These are phyloP conservation scores for Fusarium sp. DNA, from an alignment of 2,329 filamentous ascomycete species.

Conservation along the genomic window DNA sequence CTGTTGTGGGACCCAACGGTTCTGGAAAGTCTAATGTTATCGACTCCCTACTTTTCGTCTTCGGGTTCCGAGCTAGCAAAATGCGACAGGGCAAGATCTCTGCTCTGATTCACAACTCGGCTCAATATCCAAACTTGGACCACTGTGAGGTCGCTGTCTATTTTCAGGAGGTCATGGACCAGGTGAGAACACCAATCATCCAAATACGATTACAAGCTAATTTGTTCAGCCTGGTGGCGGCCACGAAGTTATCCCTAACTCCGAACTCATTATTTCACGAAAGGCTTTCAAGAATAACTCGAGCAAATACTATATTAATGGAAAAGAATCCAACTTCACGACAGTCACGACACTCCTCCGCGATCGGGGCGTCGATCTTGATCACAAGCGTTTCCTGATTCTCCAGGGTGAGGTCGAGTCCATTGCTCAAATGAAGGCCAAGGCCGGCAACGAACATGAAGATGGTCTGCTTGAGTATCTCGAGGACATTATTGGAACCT, in stretches of 20 bases:
- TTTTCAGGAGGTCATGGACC: slow-evolving; percentile 94
- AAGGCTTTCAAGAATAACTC: slow-evolving; percentile 97
- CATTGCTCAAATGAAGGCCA: slow-evolving; percentile 99
- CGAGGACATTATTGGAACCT: slow-evolving; percentile 98
- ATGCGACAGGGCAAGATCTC: slow-evolving; percentile 99
- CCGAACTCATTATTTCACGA: slow-evolving; percentile 87
- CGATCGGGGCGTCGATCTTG: slow-evolving; percentile 90
- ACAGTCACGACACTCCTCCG: slow-evolving; percentile 88
- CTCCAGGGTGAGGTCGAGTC: slow-evolving; percentile 98
- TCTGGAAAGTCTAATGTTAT: slow-evolving; percentile 99
- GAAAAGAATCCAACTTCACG: slow-evolving; percentile 90
- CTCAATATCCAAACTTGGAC: slow-evolving; percentile 84
- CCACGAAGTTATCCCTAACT: slow-evolving; percentile 82
- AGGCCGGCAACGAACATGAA: slow-evolving; percentile 93
- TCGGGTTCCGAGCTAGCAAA: slow-evolving; percentile 98
- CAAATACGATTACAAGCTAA: slow-evolving; percentile 43
- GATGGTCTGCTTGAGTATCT: slow-evolving; percentile 96
- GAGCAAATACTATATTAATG: slow-evolving; percentile 98
- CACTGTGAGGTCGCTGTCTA: slow-evolving; percentile 96
- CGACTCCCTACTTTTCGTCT: slow-evolving; percentile 97
- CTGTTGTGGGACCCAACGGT: slow-evolving; percentile 96
- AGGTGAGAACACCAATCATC: slow-evolving; percentile 58
- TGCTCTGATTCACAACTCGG: slow-evolving; percentile 96
- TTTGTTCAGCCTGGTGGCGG: slow-evolving; percentile 72
- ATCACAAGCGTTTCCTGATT: slow-evolving; percentile 98